A percentile compares a stretch with the other conserved stretches of the same genome.
phyloP scores from a whole-genome alignment of 1,284 basidiomycete species.

The Bjerkandera adusta region DNA sequence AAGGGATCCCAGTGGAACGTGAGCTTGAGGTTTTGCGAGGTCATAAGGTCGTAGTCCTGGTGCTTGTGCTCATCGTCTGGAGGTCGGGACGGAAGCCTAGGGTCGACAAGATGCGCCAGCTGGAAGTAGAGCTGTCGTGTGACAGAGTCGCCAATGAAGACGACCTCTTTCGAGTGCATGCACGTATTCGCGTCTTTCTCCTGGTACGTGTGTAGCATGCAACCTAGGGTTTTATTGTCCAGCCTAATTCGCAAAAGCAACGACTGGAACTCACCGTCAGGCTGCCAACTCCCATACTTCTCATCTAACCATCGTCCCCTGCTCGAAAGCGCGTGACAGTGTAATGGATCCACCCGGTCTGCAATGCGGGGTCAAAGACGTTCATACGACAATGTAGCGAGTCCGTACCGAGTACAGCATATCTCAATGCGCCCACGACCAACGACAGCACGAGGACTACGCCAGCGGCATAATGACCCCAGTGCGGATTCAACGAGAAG shows the following conservation, averaged over 20 bases:
- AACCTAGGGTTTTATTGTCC: conserved; percentile 44
- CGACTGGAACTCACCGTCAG: conserved; percentile 58
- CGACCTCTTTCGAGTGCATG: conserved; percentile 49
- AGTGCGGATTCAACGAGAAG: conserved; percentile 46
- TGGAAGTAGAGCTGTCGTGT: conserved; percentile 80
- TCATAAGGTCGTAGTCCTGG: conserved; percentile 48
- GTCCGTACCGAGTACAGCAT: conserved; percentile 51
- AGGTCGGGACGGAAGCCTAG: conserved; percentile 50
- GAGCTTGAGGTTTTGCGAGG: conserved; percentile 46
- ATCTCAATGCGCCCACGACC: conserved; percentile 43
- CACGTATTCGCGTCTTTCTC: conserved; percentile 52
- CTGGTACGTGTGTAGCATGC: conserved; percentile 69
- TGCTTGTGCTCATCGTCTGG: conserved; percentile 66
- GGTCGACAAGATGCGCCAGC: conserved; percentile 58
- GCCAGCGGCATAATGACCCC: conserved; percentile 51
- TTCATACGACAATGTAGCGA: conserved; percentile 8
- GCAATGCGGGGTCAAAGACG: not conserved
- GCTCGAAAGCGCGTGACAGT: conserved; percentile 69
- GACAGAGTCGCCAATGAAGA: conserved; percentile 87
- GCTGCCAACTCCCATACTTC: conserved; percentile 75
- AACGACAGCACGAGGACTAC: conserved; percentile 37
- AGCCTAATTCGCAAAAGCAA: not conserved
- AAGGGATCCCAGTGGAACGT: conserved; percentile 82
- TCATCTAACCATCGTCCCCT: conserved; percentile 80
- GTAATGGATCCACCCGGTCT: conserved; percentile 74